Conservation (phyloP, 805 yeast species). For the Vanderwaltozyma yarrowii region DNA sequence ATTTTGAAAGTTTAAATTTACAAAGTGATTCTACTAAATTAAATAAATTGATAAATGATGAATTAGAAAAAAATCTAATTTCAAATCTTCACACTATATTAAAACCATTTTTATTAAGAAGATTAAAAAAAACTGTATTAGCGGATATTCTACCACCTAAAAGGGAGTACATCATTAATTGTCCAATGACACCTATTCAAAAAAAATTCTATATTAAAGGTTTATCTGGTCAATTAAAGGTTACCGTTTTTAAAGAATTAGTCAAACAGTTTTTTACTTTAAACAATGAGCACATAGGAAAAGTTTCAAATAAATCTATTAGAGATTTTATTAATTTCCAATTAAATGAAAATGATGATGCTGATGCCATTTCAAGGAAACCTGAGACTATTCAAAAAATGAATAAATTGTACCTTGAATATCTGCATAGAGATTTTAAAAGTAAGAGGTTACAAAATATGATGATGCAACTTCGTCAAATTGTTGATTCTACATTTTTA, state of each 20-base stretch:
- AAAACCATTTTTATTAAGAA: conserved; percentile 76
- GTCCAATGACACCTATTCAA: conserved; percentile 57
- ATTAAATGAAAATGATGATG: conserved; percentile 9
- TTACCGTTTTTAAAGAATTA: conserved; percentile 36
- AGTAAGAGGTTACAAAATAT: conserved; percentile 51
- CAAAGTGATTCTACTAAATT: conserved; percentile 21
- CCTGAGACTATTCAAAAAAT: conserved; percentile 12
- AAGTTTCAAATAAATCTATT: conserved; percentile 27
- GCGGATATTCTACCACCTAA: conserved; percentile 67
- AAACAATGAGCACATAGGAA: conserved; percentile 28
- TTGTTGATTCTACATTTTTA: conserved; percentile 78
- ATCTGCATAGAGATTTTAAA: conserved; percentile 34
- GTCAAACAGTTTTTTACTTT: conserved; percentile 42
- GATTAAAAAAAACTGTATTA: conserved; percentile 68
- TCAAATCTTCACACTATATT: conserved; percentile 76
- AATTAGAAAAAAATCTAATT: conserved; percentile 51
- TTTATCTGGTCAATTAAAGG: conserved; percentile 35
- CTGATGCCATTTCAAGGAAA: conserved; percentile 3
- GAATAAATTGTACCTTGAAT: conserved; percentile 23
- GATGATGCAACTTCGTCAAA: conserved; percentile 75
- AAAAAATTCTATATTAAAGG: conserved; percentile 48
- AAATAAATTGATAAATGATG: conserved; percentile 42
- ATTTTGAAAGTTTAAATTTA: conserved; percentile 51
- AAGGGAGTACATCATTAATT: conserved; percentile 76
- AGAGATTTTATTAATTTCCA: conserved; percentile 35